Conservation (phyloP, 2,329 filamentous ascomycete genomes). For the Penicillium sp. region DNA sequence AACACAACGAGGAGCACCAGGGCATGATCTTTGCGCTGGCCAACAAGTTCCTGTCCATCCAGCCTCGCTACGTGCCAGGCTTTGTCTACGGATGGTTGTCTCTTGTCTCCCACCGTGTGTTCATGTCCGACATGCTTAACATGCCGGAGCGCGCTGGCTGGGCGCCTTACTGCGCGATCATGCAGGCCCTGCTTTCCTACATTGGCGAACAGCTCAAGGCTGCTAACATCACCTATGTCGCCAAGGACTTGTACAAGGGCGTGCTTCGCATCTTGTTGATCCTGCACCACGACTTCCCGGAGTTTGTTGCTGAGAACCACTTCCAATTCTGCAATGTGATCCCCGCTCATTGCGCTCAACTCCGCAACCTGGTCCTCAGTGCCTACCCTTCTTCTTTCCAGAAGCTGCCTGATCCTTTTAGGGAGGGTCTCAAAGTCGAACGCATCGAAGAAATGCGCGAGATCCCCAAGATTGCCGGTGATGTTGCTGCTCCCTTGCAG, state of each 20-base stretch:
- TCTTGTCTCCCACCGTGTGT: conserved; percentile 78
- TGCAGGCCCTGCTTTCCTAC: conserved; percentile 69
- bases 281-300: conserved; percentile 89
- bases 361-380: conserved; percentile 83
- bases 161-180: conserved; percentile 69
- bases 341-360: conserved; percentile 78
- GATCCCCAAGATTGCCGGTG: conserved; percentile 63
- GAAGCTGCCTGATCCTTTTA: conserved; percentile 72
- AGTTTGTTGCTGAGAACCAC: conserved; percentile 87
- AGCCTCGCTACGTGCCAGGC: conserved; percentile 72
- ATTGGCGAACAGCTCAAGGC: conserved; percentile 78
- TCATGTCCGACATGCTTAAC: conserved; percentile 74
- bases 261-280: conserved; percentile 78
- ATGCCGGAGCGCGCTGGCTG: conserved; percentile 70
- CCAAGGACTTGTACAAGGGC: conserved; percentile 81
- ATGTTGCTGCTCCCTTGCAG: conserved; percentile 53
- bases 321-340: conserved; percentile 77
- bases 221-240: conserved; percentile 64
- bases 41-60: conserved; percentile 67
- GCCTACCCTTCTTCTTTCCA: conserved; percentile 69
- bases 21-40: conserved; percentile 72
- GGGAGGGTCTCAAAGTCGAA: conserved; percentile 72
- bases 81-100: conserved; percentile 85
- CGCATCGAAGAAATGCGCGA: conserved; percentile 71
- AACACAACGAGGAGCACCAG: conserved; percentile 61